Evolutionary conservation across 1,284 basidiomycete species (phyloP), one percentile per base, ranked within the genome.

Genomic region (Fomitopsis pinicola): DNA sequence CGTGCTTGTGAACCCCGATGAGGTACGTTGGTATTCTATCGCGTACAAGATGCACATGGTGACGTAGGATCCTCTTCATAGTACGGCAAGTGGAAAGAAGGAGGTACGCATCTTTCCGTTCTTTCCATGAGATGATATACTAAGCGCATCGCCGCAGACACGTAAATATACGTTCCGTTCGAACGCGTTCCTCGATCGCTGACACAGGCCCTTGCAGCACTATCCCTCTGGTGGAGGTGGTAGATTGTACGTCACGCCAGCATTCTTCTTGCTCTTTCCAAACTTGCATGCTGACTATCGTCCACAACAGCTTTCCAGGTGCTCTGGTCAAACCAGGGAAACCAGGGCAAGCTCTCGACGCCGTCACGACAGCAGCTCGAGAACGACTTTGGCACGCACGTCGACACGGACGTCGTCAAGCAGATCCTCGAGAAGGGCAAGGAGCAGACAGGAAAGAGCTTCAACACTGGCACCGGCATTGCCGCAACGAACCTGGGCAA

Each of bases 321-420:
- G 54, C 76, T 80, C 72, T 77, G 82, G 71, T 89, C 88, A 26
- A 73, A 73, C 28, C 88, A 91, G 72, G 92, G 91, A 12, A 73
- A 81, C 10, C 90, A 92, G 72, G 92, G 92, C 8, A 72, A 85
- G 53, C 81, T 92, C 46, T 84, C 87, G 36, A 78, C 79, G 59
- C 81, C 89, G 7, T 93, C 91, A 17, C 86, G 88, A 55, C 91
- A 93, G 70, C 87, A 92, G 69, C 83, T 94, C 46, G 89, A 92
- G 56, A 86, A 76, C 63, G 77, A 76, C 30, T 94, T 94, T 67
- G 86, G 82, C 38, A 82, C 87, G 8, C 74, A 78, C 67, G 86
- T 85, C 60, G 88, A 92, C 57, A 70, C 77, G 35, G 88, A 91
- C 3, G 87, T 89, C 15, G 74, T 90, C 28, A 70, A 73, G 58